Percentiles rank a stretch among this genome's conserved stretches.
These are phyloP conservation scores for Tolypocladium paradoxum DNA, from an alignment of 2,329 filamentous ascomycete genomes.

Conservation along the genomic window DNA sequence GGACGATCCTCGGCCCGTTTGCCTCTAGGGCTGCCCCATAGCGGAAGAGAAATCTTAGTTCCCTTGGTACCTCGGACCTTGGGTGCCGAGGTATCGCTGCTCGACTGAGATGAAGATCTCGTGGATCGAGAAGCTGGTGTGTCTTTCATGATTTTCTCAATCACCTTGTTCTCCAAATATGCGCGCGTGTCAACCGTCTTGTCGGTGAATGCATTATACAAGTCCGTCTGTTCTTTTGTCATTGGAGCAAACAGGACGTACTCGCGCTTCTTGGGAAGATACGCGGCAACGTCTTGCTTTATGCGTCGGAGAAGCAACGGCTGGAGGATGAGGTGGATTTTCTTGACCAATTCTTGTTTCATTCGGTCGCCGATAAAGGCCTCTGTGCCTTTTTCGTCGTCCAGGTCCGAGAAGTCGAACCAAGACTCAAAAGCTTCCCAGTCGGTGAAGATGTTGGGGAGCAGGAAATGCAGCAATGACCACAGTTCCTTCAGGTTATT, in stretches of 20 bases:
- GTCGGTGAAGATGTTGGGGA: constrained; percentile 87
- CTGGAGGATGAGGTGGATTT: constrained; percentile 86
- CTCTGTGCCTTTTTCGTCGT: constrained; percentile 70
- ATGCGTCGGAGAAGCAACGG: constrained; percentile 79
- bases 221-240: constrained; percentile 78
- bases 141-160: constrained; percentile 44
- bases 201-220: constrained; percentile 61
- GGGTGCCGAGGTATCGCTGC: constrained; percentile 13
- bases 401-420: constrained; percentile 92
- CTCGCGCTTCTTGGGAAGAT: constrained; percentile 91
- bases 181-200: constrained; percentile 52
- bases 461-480: constrained; percentile 86
- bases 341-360: constrained; percentile 43
- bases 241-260: constrained; percentile 93
- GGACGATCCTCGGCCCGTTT: constrained; percentile 14
- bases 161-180: constrained; percentile 72
- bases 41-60: constrained; percentile 18
- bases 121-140: constrained; percentile 20
- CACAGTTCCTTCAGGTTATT: constrained; percentile 93
- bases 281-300: constrained; percentile 84
- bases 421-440: constrained; percentile 88
- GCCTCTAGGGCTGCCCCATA: constrained; percentile 25
- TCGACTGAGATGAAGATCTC: constrained; percentile 26
- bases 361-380: constrained; percentile 70
- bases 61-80: constrained; percentile 7